A percentile compares a stretch with the other conserved stretches of the same genome.
Conservation (phyloP, 1,139 yeast species). For the Yamadazyma dushanensis region DNA sequence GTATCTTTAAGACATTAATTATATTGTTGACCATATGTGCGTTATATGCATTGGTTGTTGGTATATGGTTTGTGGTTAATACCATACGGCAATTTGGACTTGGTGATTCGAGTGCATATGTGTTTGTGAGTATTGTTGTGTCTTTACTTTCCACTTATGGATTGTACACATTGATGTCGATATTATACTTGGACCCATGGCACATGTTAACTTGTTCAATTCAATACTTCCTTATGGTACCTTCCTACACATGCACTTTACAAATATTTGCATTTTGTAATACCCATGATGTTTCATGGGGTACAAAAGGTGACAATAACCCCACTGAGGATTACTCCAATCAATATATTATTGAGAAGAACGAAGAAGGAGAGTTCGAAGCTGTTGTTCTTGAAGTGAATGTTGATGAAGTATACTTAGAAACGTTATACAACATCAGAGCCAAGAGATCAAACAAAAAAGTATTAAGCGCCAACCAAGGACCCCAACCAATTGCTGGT, state of each 20-base stretch:
- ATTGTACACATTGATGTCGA: conserved; percentile 72
- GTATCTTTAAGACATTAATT: conserved; percentile 70
- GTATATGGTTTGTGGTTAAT: conserved; percentile 71
- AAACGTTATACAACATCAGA: conserved; percentile 69
- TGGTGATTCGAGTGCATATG: conserved; percentile 51
- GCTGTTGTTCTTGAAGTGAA: conserved; percentile 89
- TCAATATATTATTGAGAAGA: conserved; percentile 47
- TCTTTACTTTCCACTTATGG: conserved; percentile 93
- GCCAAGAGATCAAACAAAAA: conserved; percentile 67
- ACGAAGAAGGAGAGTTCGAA: conserved; percentile 68
- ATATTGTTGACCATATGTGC: conserved; percentile 76
- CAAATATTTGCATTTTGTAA: conserved; percentile 95
- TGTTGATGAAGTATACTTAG: conserved; percentile 83
- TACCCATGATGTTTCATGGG: conserved; percentile 91
- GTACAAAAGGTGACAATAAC: conserved; percentile 89
- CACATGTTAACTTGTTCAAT: conserved; percentile 81
- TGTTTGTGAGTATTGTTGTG: conserved; percentile 70
- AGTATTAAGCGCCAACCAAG: conserved; percentile 48
- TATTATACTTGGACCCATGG: conserved; percentile 92
- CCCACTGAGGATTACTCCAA: conserved; percentile 53
- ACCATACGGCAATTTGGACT: conserved; percentile 46
- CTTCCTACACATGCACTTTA: conserved; percentile 87
- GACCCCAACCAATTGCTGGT: conserved; percentile 47
- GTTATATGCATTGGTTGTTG: conserved; percentile 76
- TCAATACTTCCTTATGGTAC: conserved; percentile 84